Conservation (phyloP, 2,329 filamentous ascomycete genomes). For the Cercospora citrullina region DNA sequence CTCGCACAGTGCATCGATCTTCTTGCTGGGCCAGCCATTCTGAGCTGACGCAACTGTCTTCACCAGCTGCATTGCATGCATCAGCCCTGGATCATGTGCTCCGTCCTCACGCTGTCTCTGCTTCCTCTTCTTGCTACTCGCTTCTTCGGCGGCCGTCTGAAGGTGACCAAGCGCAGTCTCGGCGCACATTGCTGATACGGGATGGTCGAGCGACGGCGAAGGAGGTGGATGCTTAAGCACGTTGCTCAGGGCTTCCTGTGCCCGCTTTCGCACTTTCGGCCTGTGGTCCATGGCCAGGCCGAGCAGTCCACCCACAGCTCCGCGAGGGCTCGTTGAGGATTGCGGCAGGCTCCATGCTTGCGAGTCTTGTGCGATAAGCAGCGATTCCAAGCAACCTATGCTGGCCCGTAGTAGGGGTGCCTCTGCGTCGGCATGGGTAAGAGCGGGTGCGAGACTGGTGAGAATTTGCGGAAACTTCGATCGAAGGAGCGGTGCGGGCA, state of each 20-base stretch:
- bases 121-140: constrained; percentile 68
- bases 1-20: constrained; percentile 90
- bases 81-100: constrained; percentile 68
- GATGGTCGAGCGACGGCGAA: constrained; percentile 89
- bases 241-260: constrained; percentile 82
- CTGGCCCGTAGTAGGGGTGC: constrained; percentile 82
- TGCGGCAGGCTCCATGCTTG: constrained; percentile 84
- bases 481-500: constrained; percentile 82
- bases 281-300: constrained; percentile 81
- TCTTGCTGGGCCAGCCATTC: constrained; percentile 93
- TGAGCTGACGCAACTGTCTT: constrained; percentile 85
- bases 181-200: constrained; percentile 93
- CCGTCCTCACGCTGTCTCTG: constrained; percentile 55
- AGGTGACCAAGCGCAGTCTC: constrained; percentile 83
- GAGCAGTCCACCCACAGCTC: constrained; percentile 82
- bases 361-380: constrained; percentile 84
- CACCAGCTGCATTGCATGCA: constrained; percentile 88
- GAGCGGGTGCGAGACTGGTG: constrained; percentile 76
- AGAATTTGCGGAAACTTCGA: constrained; percentile 96
- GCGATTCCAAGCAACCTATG: constrained; percentile 89
- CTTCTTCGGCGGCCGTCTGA: constrained; percentile 69
- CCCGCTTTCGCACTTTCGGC: constrained; percentile 91
- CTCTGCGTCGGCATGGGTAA: constrained; percentile 78
- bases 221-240: constrained; percentile 84
- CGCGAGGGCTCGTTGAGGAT: constrained; percentile 78